Evolutionary conservation across 2,329 filamentous ascomycete genomes (phyloP).

Genomic region (Calonectria naviculata): DNA sequence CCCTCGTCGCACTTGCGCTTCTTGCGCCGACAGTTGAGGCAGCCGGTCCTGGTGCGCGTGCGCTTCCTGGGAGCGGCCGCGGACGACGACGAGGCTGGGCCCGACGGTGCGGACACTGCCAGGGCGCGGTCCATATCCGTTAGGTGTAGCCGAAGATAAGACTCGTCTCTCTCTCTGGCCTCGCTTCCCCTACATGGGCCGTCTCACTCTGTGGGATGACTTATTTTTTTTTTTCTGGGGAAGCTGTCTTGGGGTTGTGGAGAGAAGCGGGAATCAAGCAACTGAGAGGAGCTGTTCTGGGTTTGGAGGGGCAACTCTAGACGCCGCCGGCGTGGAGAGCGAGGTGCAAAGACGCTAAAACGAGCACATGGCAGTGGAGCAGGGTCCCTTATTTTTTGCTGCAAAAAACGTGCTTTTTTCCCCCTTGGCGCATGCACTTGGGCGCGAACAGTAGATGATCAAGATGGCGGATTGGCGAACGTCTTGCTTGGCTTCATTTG

Average conservation of each 20-base stretch:
- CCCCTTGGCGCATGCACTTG: neutral
- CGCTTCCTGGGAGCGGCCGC: constrained; percentile 36
- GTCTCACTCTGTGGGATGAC: neutral
- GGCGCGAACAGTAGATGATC: neutral
- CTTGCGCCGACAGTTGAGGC: constrained; percentile 51
- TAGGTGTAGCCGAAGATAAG: constrained; percentile 32
- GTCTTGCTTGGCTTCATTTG: neutral
- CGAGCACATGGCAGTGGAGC: constrained; percentile 1
- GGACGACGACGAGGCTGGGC: neutral
- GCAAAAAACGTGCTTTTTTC: neutral
- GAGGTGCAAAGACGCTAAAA: neutral
- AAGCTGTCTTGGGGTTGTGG: constrained; percentile 12
- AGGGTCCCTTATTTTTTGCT: neutral
- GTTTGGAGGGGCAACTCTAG: constrained; percentile 23
- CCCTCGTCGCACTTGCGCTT: constrained; percentile 53
- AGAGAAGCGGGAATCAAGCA: neutral
- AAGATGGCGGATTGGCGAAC: neutral
- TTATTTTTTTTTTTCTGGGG: constrained; percentile 9
- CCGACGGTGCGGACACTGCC: neutral
- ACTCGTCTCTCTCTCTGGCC: neutral
- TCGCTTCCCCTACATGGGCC: constrained; percentile 9
- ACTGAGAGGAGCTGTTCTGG: constrained; percentile 5
- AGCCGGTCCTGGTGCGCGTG: constrained; percentile 48
- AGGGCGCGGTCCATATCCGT: constrained; percentile 31
- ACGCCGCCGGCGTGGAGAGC: constrained; percentile 7